Evolutionary conservation across 129 eudicot genomes (phyloP), one percentile per base, ranked within the genome.

Genomic region (Kitagawia praeruptora): DNA sequence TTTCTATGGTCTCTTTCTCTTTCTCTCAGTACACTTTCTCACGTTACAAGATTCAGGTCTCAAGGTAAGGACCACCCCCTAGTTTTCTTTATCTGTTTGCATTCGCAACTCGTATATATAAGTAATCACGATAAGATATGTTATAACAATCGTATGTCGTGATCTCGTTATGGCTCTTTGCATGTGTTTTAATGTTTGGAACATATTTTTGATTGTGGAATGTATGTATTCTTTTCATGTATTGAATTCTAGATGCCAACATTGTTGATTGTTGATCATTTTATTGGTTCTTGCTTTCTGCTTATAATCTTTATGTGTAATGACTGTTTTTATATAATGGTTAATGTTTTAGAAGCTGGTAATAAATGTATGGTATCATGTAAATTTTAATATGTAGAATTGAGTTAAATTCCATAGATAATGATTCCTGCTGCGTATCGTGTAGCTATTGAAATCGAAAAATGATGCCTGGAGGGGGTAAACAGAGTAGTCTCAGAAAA

Each of bases 391-490:
- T 34, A 34, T 34, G 2, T 34, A 34, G 37, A 34, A 34, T 1
- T 34, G 37, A 34, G 37, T 34, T 34, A 34, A 34, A 34, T 34
- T 34, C 37, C 37, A 34, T 34, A 34, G 63, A n/a, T n/a, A n/a
- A n/a, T n/a, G n/a, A n/a, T 51, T 63, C 49, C 12, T 74, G 77
- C 12, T 81, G 71, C 10, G 40, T 9, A 0, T 70, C 31, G 74
- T 45, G 64, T 34, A 79, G 76, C 18, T 78, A 80, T 51, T 80
- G 64, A 39, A 67, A 19, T 58, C 10, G 25, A 75, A 84, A 54
- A 1, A 83, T 82, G 84, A 95, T 92, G 98, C 87, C 98, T 21
- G 89, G 93, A 48, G 96, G 91, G 76, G 91, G 92, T 67, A 84
- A 96, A 28, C 91, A 89, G 80, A 90, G 74, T 54, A 93, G 96